Conservation (phyloP, 495 filamentous ascomycete genomes). For the Hyphodiscus hymeniophilus region DNA sequence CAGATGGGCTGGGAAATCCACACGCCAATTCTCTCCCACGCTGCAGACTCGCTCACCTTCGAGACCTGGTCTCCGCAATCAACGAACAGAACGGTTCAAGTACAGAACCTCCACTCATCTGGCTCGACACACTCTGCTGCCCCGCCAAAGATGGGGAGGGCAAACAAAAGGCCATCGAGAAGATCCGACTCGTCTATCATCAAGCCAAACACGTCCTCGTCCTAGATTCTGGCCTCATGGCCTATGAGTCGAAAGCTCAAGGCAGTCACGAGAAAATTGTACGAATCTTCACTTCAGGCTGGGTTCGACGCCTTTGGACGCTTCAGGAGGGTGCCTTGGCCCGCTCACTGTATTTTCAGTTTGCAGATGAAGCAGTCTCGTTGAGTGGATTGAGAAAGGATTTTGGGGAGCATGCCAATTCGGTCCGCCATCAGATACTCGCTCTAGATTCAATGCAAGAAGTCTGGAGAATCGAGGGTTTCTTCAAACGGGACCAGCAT, state of each 20-base stretch:
- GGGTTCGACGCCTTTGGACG: slow-evolving; percentile 26
- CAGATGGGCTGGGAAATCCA: slow-evolving; percentile 30
- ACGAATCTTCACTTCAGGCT: slow-evolving; percentile 22
- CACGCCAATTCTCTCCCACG: slow-evolving; percentile 22
- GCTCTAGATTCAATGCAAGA: slow-evolving; percentile 1
- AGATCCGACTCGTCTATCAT: slow-evolving; percentile 22
- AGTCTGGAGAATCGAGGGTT: slow-evolving; percentile 6
- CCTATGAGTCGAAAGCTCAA: slow-evolving; percentile 3
- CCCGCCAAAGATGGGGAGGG: slow-evolving; percentile 15
- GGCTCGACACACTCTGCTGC: slow-evolving; percentile 30
- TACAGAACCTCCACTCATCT: slow-evolving; percentile 15
- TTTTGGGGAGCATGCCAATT: background rate
- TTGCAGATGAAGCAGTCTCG: slow-evolving; percentile 16
- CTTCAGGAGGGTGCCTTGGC: slow-evolving; percentile 25
- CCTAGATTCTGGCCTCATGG: slow-evolving; percentile 18
- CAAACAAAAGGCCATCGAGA: slow-evolving; percentile 19
- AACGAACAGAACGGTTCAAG: background rate
- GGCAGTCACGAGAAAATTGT: slow-evolving; percentile 6
- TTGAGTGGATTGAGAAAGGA: slow-evolving; percentile 3
- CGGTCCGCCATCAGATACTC: background rate
- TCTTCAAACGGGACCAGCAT: background rate
- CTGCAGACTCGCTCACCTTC: slow-evolving; percentile 23
- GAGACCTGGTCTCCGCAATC: slow-evolving; percentile 3
- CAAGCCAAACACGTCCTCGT: slow-evolving; percentile 24
- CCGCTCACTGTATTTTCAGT: slow-evolving; percentile 22